These are phyloP conservation scores for Entoloma clypeatum DNA, from an alignment of 1,284 basidiomycete species.

Conservation along the genomic window DNA sequence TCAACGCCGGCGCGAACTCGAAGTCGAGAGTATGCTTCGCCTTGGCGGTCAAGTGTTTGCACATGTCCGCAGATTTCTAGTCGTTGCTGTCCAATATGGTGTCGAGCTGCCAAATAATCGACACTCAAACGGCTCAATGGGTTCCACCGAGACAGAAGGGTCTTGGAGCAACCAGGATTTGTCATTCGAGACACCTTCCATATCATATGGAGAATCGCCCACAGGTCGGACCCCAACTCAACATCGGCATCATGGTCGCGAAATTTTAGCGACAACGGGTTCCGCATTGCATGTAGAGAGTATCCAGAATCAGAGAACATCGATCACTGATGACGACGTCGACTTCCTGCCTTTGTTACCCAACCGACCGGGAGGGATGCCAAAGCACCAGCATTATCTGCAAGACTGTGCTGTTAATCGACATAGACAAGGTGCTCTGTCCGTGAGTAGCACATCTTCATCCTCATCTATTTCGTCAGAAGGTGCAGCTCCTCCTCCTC, in stretches of 20 bases:
- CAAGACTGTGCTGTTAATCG: constrained; percentile 27
- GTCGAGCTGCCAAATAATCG: constrained; percentile 64
- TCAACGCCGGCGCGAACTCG: constrained; percentile 48
- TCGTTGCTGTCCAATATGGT: constrained; percentile 76
- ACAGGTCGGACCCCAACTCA: constrained; percentile 34
- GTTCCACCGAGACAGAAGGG: constrained; percentile 31
- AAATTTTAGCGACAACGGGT: constrained; percentile 26
- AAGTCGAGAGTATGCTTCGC: constrained; percentile 71
- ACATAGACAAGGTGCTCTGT: constrained; percentile 45
- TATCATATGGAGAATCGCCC: constrained; percentile 27
- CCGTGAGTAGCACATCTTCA: constrained; percentile 65
- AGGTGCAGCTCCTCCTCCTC: constrained; percentile 45
- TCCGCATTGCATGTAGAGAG: constrained; percentile 38
- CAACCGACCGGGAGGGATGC: constrained; percentile 24
- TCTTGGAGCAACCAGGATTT: constrained; percentile 27
- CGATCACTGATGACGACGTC: constrained; percentile 26
- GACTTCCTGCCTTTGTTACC: constrained; percentile 34
- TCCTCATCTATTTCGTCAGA: constrained; percentile 60
- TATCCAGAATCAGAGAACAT: constrained; percentile 17
- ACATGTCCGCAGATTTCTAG: constrained; percentile 66
- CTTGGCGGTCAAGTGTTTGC: constrained; percentile 72
- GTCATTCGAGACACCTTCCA: constrained; percentile 22
- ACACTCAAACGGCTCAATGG: constrained; percentile 36
- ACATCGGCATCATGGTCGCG: constrained; percentile 18
- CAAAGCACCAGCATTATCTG: constrained; percentile 32